Base-by-base conservation (phyloP, 75 land plant genomes). In the Ceratopteris richardii region DNA sequence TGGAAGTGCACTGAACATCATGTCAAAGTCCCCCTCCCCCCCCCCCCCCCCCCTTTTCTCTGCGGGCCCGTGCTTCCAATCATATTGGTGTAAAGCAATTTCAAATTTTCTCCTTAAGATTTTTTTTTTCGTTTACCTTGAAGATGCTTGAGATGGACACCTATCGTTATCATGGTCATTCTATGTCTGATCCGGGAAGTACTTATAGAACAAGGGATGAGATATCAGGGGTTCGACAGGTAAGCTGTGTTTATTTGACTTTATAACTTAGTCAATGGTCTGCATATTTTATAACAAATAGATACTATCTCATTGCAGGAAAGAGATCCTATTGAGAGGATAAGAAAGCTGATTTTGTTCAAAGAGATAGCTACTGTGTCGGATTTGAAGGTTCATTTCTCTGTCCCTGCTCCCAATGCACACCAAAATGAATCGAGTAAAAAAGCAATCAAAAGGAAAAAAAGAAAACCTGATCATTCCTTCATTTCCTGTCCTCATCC, bases 151-250 rank as follows among this genome's bases (percentile, higher is more conserved):
- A 93, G 70, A 85, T 93, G 90, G 98, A 93, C 63, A 93, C 98
- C 1, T 93, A 93, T 57, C 81, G 98, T 51, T 93, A 93, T 66
- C 98, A 93, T 68, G 98, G 98, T 25, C 98, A 93, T 59, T 93
- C 98, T 27, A 93, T 93, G 98, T 93, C 98, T 52, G 98, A 93
- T 68, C 98, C 98, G 44, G 98, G 98, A 21, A 93, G 98, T 77
- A 89, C 96, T 16, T 93, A 93, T 66, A 81, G 98, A 25, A 93
- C 98, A 30, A 86, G 98, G 73, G 98, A 93, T 75, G 98, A 93
- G 74, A 89, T 93, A 20, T 47, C 71, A 41, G 98, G 98, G 54
- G 80, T 93, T 42, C 80, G 98, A 68, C 95, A 88, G 97, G 97
- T 92, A 12, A 33, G 9, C 37, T n/a, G n/a, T n/a, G n/a, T n/a